Conservation (phyloP, 306 rosid species). For the Senna tora region DNA sequence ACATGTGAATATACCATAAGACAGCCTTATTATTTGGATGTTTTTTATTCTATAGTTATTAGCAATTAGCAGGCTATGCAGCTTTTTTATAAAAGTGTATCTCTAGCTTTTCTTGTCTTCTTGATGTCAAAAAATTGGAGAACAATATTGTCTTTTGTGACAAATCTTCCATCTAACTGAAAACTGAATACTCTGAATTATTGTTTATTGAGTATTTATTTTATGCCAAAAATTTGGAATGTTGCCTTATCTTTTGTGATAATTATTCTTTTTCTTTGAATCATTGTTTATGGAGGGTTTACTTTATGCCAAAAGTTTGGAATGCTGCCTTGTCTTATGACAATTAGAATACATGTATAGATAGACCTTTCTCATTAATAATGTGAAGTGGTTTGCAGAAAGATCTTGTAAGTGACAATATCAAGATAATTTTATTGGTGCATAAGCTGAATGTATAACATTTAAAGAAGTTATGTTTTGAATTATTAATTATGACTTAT, state of each 20-base stretch:
- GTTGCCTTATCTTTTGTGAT: too few species aligned
- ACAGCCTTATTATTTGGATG: slow-evolving; percentile 1
- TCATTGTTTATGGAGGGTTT: too few species aligned
- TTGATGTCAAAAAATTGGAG: too few species aligned
- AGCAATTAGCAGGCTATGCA: neutral
- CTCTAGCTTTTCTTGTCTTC: neutral
- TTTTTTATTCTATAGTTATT: neutral
- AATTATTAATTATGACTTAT: too few species aligned
- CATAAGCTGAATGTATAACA: too few species aligned
- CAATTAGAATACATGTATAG: too few species aligned
- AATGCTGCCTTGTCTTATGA: too few species aligned
- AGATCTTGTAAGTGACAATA: neutral
- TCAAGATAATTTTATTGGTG: neutral
- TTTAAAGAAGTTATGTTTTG: neutral
- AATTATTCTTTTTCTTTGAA: too few species aligned
- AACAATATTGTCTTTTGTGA: too few species aligned
- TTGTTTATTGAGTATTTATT: neutral
- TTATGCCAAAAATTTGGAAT: neutral
- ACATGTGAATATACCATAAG: neutral
- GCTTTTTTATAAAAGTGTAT: neutral
- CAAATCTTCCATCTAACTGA: neutral
- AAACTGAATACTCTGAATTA: neutral
- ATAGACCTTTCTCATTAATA: neutral
- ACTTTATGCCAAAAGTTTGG: too few species aligned
- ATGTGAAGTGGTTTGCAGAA: neutral